A percentile compares a stretch with the other conserved stretches of the same genome.
Evolutionary conservation across 2,329 filamentous ascomycete species (phyloP).

Genomic region (Fusarium vanettenii): DNA sequence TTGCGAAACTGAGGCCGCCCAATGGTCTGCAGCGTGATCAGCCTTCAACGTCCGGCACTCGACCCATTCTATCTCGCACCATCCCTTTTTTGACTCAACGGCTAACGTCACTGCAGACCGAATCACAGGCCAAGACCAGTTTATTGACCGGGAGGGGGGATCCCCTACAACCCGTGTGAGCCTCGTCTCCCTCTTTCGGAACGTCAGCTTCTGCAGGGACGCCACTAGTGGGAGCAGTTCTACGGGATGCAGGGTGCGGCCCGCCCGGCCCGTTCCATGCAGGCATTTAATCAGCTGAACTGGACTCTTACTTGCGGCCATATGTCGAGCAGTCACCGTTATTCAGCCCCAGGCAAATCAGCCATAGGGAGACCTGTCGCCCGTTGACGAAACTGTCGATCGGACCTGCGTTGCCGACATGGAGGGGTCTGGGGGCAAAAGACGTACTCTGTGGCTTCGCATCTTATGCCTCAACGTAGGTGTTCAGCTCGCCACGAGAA

Average conservation of each 20-base stretch:
- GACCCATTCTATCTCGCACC: neutral
- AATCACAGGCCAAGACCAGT: neutral
- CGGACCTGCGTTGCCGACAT: neutral
- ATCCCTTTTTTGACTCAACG: neutral
- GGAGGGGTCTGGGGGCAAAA: neutral
- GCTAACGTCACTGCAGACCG: neutral
- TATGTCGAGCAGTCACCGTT: neutral
- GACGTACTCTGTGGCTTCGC: neutral
- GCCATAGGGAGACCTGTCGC: neutral
- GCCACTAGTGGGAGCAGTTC: neutral
- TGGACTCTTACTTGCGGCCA: neutral
- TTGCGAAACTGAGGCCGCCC: neutral
- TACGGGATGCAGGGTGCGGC: neutral
- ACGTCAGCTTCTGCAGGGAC: neutral
- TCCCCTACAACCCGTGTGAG: neutral
- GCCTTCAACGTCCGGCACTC: neutral
- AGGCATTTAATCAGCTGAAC: neutral
- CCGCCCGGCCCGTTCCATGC: neutral
- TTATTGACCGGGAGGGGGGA: neutral
- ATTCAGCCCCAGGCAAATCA: neutral
- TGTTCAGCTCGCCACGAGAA: neutral
- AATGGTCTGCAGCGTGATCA: neutral
- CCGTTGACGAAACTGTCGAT: neutral
- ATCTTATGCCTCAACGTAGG: neutral
- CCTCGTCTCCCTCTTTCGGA: neutral